Conservation (phyloP, 176 grass and related monocot species). For the Musa acuminata region DNA sequence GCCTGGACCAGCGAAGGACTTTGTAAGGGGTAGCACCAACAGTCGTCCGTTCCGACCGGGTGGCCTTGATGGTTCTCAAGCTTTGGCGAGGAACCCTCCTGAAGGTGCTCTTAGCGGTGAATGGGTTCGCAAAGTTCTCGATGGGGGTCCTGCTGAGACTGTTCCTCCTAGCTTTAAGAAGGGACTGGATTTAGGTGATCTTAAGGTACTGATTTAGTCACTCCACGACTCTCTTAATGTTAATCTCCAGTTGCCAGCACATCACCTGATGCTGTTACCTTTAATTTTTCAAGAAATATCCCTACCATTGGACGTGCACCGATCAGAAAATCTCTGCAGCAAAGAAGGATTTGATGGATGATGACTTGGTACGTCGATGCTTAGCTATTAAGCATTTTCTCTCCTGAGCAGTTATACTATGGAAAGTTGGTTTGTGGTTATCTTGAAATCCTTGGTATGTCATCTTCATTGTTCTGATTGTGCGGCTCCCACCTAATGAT, state of each 20-base stretch:
- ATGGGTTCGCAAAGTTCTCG: constrained; percentile 65
- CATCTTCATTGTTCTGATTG: not conserved
- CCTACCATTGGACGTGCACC: constrained; percentile 36
- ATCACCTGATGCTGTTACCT: not conserved
- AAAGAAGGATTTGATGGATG: constrained; percentile 7
- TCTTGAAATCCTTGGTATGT: not conserved
- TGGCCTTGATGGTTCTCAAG: constrained; percentile 31
- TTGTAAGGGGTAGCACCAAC: constrained; percentile 78
- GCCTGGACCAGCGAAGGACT: constrained; percentile 73
- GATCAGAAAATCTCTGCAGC: constrained; percentile 4
- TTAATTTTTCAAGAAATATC: constrained; percentile 49
- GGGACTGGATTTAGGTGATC: constrained; percentile 59
- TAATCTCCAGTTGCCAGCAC: not conserved
- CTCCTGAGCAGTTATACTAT: not conserved
- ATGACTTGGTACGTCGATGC: constrained; percentile 11
- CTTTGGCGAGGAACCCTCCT: constrained; percentile 25
- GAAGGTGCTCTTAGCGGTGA: constrained; percentile 46
- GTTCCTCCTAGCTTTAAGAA: constrained; percentile 62
- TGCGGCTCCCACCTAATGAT: not conserved
- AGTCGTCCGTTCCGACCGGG: constrained; percentile 72
- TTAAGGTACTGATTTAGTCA: constrained; percentile 44
- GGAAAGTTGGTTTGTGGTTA: not conserved
- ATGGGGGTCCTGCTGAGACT: constrained; percentile 30
- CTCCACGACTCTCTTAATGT: not conserved
- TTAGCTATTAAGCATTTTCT: not conserved